Evolutionary conservation across 2,329 filamentous ascomycete species (phyloP).

Genomic region (Colletotrichum chlorophyti): DNA sequence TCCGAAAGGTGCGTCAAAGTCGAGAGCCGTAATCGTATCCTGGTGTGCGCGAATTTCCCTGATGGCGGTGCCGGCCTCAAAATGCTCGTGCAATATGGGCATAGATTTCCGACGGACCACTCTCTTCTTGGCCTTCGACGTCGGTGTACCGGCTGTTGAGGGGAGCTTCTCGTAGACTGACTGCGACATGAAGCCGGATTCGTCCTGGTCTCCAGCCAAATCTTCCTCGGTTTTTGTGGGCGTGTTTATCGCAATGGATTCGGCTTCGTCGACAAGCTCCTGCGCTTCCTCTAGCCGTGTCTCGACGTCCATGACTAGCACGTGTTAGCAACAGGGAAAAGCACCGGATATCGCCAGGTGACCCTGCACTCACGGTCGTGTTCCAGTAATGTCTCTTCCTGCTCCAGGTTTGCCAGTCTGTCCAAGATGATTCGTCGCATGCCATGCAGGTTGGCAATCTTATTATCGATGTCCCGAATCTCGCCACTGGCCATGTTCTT

Average conservation of each 20-base stretch:
- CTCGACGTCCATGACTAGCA: slow-evolving; percentile 68
- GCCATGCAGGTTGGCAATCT: slow-evolving; percentile 88
- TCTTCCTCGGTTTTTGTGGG: slow-evolving; percentile 61
- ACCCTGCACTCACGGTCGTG: slow-evolving; percentile 72
- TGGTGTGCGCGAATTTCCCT: slow-evolving; percentile 88
- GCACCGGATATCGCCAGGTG: background rate
- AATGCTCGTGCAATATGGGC: slow-evolving; percentile 94
- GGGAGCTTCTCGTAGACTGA: slow-evolving; percentile 96
- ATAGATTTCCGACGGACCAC: slow-evolving; percentile 80
- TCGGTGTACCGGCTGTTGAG: slow-evolving; percentile 53
- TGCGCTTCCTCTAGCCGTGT: slow-evolving; percentile 67
- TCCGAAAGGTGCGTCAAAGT: slow-evolving; percentile 97
- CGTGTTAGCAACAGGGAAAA: slow-evolving; percentile 37
- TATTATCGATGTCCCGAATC: slow-evolving; percentile 95
- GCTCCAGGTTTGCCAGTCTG: slow-evolving; percentile 82
- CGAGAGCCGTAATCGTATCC: slow-evolving; percentile 86
- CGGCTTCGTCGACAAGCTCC: slow-evolving; percentile 63
- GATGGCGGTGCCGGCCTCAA: slow-evolving; percentile 87
- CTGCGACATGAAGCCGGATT: slow-evolving; percentile 87
- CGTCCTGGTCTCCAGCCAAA: slow-evolving; percentile 56
- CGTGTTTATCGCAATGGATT: slow-evolving; percentile 59
- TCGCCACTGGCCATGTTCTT: slow-evolving; percentile 99
- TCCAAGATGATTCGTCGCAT: slow-evolving; percentile 95
- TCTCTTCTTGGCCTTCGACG: slow-evolving; percentile 59
- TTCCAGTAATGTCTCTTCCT: slow-evolving; percentile 89